A percentile compares a stretch with the other conserved stretches of the same genome.
phyloP scores from a whole-genome alignment of 2,329 filamentous ascomycete species.

The Escovopsis sp. region DNA sequence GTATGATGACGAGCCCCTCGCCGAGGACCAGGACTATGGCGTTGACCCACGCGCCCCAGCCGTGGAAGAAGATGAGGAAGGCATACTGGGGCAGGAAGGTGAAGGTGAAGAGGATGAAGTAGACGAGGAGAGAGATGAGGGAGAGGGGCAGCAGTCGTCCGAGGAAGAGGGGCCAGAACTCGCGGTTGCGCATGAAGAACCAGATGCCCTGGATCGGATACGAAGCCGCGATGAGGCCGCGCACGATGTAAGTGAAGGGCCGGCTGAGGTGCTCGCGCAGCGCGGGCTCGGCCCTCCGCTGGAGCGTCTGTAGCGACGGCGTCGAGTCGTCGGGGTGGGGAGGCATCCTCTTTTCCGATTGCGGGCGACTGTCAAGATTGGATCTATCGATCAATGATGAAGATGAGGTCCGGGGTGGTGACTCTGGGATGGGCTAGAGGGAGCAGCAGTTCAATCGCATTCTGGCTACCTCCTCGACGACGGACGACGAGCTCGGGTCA shows the following conservation, averaged over 20 bases:
- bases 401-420: no score
- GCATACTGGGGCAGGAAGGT: constrained; percentile 80
- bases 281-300: constrained; percentile 8
- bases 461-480: no score
- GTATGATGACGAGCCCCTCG: constrained; percentile 58
- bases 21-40: constrained; percentile 79
- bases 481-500: no score
- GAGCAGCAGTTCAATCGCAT: no score
- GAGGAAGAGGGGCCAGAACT: constrained; percentile 69
- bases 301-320: constrained; percentile 2
- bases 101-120: constrained; percentile 76
- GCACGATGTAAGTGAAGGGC: constrained; percentile 23
- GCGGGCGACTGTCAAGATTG: no score
- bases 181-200: constrained; percentile 65
- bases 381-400: no score
- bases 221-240: constrained; percentile 31
- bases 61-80: constrained; percentile 81
- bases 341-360: neutral
- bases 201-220: constrained; percentile 59
- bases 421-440: no score
- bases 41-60: constrained; percentile 76
- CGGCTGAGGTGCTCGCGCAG: constrained; percentile 20
- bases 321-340: neutral
- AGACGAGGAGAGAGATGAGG: constrained; percentile 69
- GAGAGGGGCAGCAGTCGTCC: constrained; percentile 67